A percentile compares a stretch with the other conserved stretches of the same genome.
Evolutionary conservation across 1,284 basidiomycete genomes (phyloP).

Genomic region (Chalciporus piperatoides): DNA sequence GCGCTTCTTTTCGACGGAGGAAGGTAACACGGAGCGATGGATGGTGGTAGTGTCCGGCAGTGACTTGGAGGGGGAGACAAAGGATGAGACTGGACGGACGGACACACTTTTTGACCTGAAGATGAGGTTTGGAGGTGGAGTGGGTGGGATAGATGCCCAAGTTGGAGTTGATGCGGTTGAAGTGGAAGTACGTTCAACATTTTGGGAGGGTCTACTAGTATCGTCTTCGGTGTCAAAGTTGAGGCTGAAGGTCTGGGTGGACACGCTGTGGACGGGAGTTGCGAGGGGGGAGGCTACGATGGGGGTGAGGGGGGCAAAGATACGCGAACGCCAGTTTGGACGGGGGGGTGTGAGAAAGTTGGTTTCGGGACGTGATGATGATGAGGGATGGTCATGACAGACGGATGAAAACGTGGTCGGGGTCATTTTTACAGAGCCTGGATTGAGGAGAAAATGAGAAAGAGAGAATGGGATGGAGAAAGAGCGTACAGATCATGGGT

Average conservation of each 20-base stretch:
- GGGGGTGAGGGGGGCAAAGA: slow-evolving; percentile 44
- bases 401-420: neutral
- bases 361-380: neutral
- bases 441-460: no score
- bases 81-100: slow-evolving; percentile 28
- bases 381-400: neutral
- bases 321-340: neutral
- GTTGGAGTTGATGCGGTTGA: slow-evolving; percentile 31
- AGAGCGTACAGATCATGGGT: neutral
- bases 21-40: slow-evolving; percentile 7
- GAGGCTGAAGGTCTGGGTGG: slow-evolving; percentile 16
- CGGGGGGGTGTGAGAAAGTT: neutral
- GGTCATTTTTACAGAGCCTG: neutral
- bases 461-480: neutral
- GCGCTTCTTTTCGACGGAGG: slow-evolving; percentile 22
- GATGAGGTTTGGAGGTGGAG: slow-evolving; percentile 45
- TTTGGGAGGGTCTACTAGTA: neutral
- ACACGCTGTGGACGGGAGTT: slow-evolving; percentile 42
- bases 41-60: slow-evolving; percentile 28
- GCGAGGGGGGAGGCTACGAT: slow-evolving; percentile 57
- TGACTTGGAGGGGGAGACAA: slow-evolving; percentile 39
- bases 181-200: neutral
- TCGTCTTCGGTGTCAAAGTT: slow-evolving; percentile 9
- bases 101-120: slow-evolving; percentile 37
- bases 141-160: slow-evolving; percentile 56